Conservation (phyloP, 2,329 filamentous ascomycete genomes). For the Cryphonectria nitschkei region DNA sequence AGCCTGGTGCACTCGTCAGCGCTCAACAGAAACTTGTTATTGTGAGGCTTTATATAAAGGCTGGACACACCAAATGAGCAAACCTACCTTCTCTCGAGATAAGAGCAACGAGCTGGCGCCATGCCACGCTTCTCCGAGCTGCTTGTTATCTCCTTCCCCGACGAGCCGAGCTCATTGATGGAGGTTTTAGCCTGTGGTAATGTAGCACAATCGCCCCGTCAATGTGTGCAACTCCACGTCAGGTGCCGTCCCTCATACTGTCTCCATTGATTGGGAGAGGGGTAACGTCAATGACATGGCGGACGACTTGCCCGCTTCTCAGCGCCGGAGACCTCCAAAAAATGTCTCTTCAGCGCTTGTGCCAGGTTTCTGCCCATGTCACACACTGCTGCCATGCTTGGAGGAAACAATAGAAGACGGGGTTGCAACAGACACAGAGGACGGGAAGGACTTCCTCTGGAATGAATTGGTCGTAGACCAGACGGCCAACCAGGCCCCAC, state of each 20-base stretch:
- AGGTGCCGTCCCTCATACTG: background rate
- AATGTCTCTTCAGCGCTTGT: background rate
- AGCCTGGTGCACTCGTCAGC: background rate
- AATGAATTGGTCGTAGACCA: conserved; percentile 4
- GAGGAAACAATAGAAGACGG: background rate
- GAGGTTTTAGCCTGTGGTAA: background rate
- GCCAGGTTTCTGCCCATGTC: background rate
- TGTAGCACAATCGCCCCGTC: conserved; percentile 10
- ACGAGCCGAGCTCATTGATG: conserved; percentile 7
- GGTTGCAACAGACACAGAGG: background rate
- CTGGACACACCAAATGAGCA: background rate
- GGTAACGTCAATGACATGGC: conserved; percentile 1
- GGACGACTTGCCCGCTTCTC: background rate
- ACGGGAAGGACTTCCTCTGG: background rate
- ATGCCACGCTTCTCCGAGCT: conserved; percentile 7
- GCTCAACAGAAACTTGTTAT: background rate
- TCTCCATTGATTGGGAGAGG: background rate
- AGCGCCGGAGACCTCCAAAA: background rate
- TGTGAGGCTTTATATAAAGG: background rate
- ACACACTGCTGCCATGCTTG: background rate
- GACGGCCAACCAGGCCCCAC: conserved; percentile 10
- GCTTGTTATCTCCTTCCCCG: background rate
- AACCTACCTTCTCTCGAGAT: background rate
- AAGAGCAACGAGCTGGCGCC: background rate
- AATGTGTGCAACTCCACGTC: conserved; percentile 1